Base-by-base conservation (phyloP, 2,329 filamentous ascomycete genomes). In the Penicillium expansum region DNA sequence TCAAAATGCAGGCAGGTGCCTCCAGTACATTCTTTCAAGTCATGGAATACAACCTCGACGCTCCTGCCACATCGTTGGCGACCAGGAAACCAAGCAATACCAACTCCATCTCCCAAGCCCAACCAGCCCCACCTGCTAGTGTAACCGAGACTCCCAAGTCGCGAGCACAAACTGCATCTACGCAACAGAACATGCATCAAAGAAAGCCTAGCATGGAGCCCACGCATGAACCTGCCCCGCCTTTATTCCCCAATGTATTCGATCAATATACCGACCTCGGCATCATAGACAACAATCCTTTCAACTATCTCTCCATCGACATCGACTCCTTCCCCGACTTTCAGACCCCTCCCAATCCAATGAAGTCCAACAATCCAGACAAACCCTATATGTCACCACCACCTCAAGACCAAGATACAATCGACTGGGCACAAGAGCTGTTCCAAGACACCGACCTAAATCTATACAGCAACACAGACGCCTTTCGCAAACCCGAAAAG, bases 371-470 rank as follows among this genome's bases (percentile, higher is more conserved):
- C 29, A 48, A 53, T 5, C 2, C 29, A 9, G 35, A 47, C 33
- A 24, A 37, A 29, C 43, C 20, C 8, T 45, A 56, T 41, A 18
- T 52, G 5, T 42, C 35, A 60, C 43, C 61, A 6, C 50, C 62
- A 13, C 18, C 51, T 27, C 42, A 62, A 20, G 64, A 69, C 13
- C 41, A 69, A 5, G 68, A 70, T 16, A 37, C 24, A 24, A 56
- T 69, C 2, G 67, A 73, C 56, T 73, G 71, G 71, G 63, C 69
- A 33, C 61, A 68, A 39, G 69, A 70, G 20, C 57, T 72, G 1
- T 67, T 72, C 5, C 56, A 62, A 18, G 68, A 64, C 16, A 56
- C 61, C 5, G 59, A 65, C 7, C 27, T 65, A 14, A n/a, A 53
- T 2, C 54, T 59, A 9, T 52, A 55, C 0, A 55, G 50, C 8